Percentiles rank a stretch among this genome's conserved stretches.
These are phyloP conservation scores for Amauroascus verrucosus DNA, from an alignment of 2,329 filamentous ascomycete genomes.

Conservation along the genomic window DNA sequence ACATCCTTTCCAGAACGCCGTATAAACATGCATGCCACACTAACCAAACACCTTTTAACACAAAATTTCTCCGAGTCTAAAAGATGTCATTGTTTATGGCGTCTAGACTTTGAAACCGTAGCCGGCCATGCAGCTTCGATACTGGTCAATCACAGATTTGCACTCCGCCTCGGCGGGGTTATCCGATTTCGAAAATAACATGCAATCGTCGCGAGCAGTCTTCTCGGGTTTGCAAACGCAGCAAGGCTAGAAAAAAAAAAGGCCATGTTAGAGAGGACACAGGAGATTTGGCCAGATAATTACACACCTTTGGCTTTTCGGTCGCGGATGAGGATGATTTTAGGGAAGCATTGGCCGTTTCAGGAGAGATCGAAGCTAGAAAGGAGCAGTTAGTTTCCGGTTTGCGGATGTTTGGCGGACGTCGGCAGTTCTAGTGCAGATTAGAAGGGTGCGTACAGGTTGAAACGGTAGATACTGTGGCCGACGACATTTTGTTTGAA, in stretches of 20 bases:
- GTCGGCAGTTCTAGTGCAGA: too few species aligned
- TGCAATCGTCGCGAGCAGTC: conserved; percentile 86
- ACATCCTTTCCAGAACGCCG: conserved; percentile 5
- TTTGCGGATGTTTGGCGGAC: too few species aligned
- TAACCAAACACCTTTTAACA: not conserved
- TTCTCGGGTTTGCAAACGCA: conserved; percentile 98
- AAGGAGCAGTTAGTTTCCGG: not conserved
- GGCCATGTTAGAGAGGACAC: not conserved
- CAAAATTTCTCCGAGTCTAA: too few species aligned
- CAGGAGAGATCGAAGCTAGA: not conserved
- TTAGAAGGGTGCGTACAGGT: not conserved
- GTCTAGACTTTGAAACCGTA: conserved; percentile 66
- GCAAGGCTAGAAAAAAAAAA: conserved; percentile 56
- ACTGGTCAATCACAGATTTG: conserved; percentile 69
- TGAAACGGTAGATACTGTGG: not conserved
- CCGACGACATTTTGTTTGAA: conserved; percentile 2
- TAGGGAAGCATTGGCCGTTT: conserved; percentile 6
- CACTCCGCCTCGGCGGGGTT: conserved; percentile 72
- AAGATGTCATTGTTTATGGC: not conserved
- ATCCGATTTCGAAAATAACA: conserved; percentile 84
- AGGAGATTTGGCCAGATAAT: not conserved
- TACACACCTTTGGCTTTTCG: conserved; percentile 9
- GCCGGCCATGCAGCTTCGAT: conserved; percentile 83
- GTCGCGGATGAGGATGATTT: not conserved
- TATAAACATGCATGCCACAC: not conserved